Conservation (phyloP, 2,329 filamentous ascomycete species). For the Rutstroemia sp. region DNA sequence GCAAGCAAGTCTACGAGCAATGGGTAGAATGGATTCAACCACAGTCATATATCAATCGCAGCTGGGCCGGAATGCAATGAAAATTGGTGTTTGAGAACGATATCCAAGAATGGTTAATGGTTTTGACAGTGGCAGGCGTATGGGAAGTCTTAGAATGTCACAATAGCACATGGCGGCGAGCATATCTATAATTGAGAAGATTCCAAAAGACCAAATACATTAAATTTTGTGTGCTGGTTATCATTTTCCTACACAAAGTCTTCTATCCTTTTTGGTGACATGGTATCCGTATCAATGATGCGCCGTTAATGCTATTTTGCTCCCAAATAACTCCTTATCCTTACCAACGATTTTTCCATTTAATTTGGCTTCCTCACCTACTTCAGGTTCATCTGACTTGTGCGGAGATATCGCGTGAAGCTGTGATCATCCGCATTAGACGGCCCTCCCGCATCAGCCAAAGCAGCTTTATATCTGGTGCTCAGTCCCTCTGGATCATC, state of each 20-base stretch:
- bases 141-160: slow-evolving; percentile 5
- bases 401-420: slow-evolving; percentile 28
- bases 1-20: no score
- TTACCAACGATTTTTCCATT: slow-evolving; percentile 1
- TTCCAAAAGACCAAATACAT: neutral
- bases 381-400: slow-evolving; percentile 29
- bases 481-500: slow-evolving; percentile 57
- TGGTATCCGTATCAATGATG: slow-evolving; percentile 14
- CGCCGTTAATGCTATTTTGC: slow-evolving; percentile 26
- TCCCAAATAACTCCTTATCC: slow-evolving; percentile 12
- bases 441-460: slow-evolving; percentile 47
- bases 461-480: slow-evolving; percentile 68
- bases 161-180: neutral
- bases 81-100: no score
- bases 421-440: slow-evolving; percentile 26
- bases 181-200: neutral
- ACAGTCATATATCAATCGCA: no score
- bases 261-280: neutral
- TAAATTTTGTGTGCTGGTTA: slow-evolving; percentile 1
- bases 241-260: neutral
- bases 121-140: slow-evolving; percentile 5
- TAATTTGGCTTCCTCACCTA: neutral
- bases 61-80: no score
- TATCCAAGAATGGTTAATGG: no score
- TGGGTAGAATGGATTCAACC: no score